These are phyloP conservation scores for Candida silvicultrix DNA, from an alignment of 805 yeast genomes.

Conservation along the genomic window DNA sequence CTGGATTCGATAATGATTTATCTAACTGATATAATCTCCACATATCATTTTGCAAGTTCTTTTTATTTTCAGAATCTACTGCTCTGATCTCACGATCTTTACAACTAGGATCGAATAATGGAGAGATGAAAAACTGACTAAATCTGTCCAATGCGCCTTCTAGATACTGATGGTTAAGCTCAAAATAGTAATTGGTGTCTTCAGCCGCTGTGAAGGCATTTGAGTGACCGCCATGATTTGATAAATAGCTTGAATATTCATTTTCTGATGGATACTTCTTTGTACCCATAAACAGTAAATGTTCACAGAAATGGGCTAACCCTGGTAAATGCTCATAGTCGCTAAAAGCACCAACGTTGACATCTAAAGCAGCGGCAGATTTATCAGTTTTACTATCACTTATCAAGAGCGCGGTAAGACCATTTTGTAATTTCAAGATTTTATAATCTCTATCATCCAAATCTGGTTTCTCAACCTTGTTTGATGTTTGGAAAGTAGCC, in stretches of 20 bases:
- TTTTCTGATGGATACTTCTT: slow-evolving; percentile 71
- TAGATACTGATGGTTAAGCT: slow-evolving; percentile 66
- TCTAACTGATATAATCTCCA: slow-evolving; percentile 90
- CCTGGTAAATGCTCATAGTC: slow-evolving; percentile 64
- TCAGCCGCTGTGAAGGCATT: slow-evolving; percentile 90
- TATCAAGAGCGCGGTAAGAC: slow-evolving; percentile 54
- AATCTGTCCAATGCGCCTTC: slow-evolving; percentile 90
- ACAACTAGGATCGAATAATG: slow-evolving; percentile 66
- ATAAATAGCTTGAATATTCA: slow-evolving; percentile 67
- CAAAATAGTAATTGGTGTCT: slow-evolving; percentile 89
- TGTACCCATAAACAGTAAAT: slow-evolving; percentile 77
- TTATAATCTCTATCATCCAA: slow-evolving; percentile 75
- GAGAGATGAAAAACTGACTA: slow-evolving; percentile 85
- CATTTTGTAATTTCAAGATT: slow-evolving; percentile 51
- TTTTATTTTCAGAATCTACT: slow-evolving; percentile 93
- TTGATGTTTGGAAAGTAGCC: slow-evolving; percentile 15
- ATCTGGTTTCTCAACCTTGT: slow-evolving; percentile 33
- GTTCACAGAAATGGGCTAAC: slow-evolving; percentile 73
- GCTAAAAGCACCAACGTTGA: slow-evolving; percentile 68
- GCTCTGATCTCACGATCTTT: slow-evolving; percentile 92
- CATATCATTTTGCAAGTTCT: slow-evolving; percentile 80
- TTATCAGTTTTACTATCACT: slow-evolving; percentile 67
- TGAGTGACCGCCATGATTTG: slow-evolving; percentile 82
- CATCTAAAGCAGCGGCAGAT: slow-evolving; percentile 76
- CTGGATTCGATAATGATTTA: slow-evolving; percentile 61